Evolutionary conservation across 805 yeast species (phyloP).

Genomic region (Brettanomyces sp.): DNA sequence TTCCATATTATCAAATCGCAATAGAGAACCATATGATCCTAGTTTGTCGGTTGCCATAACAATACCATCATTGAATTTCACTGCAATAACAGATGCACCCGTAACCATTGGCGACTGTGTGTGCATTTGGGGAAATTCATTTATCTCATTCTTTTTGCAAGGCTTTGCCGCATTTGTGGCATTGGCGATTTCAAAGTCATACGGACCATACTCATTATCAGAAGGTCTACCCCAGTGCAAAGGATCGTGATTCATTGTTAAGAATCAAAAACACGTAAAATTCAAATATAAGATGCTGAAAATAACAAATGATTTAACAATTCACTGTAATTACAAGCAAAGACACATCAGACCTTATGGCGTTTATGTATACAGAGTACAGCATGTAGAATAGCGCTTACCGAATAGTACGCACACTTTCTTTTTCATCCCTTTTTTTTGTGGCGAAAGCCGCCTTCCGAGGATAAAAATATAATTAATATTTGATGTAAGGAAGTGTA

Average conservation of each 20-base stretch:
- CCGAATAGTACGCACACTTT: too few relatives aligned
- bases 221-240: conserved; percentile 93
- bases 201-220: conserved; percentile 70
- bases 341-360: too few relatives aligned
- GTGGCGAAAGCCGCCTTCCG: background rate
- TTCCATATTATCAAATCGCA: conserved; percentile 78
- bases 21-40: conserved; percentile 88
- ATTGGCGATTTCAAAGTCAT: conserved; percentile 64
- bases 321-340: too few relatives aligned
- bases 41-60: conserved; percentile 92
- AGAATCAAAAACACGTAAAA: background rate
- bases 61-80: conserved; percentile 85
- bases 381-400: too few relatives aligned
- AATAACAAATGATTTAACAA: too few relatives aligned
- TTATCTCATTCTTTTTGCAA: conserved; percentile 8
- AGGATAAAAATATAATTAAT: background rate
- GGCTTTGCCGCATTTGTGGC: conserved; percentile 29
- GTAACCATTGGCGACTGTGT: conserved; percentile 95
- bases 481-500: too few relatives aligned
- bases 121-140: conserved; percentile 62
- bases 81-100: conserved; percentile 89
- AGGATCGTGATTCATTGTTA: conserved; percentile 87
- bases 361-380: too few relatives aligned
- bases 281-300: too few relatives aligned
- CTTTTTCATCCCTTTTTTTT: too few relatives aligned